A percentile compares a stretch with the other conserved stretches of the same genome.
These are phyloP conservation scores for Tanacetum coccineum DNA, from an alignment of 129 eudicot genomes.

Conservation along the genomic window DNA sequence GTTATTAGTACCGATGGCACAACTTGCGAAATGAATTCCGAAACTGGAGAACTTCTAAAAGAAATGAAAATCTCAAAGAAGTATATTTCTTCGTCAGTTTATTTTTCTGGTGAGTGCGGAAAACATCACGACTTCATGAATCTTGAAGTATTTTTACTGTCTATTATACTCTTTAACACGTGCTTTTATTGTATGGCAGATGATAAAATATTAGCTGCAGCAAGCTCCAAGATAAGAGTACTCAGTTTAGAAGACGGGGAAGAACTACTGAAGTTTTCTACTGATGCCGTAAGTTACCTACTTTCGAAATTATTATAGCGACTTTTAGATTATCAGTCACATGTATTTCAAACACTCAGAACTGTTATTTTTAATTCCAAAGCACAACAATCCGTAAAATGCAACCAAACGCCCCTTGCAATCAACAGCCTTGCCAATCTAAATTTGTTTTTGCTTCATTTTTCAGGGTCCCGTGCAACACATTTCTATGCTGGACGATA, in stretches of 20 bases:
- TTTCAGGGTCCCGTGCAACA: slow-evolving; percentile 39
- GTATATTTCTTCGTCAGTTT: slow-evolving; percentile 34
- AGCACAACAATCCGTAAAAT: background rate
- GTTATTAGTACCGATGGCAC: slow-evolving; percentile 37
- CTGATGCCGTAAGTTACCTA: slow-evolving; percentile 31
- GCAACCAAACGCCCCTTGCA: background rate
- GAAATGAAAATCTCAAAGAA: slow-evolving; percentile 40
- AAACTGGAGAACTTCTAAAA: slow-evolving; percentile 44
- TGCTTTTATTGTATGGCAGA: slow-evolving; percentile 32
- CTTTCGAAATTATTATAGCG: background rate
- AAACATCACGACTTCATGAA: background rate
- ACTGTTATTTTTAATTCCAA: no score
- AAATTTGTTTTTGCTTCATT: background rate
- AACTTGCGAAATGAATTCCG: slow-evolving; percentile 44
- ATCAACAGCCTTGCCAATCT: background rate
- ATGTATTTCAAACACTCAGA: no score
- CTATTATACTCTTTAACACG: background rate
- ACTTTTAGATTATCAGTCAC: background rate
- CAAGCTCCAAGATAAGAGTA: slow-evolving; percentile 33
- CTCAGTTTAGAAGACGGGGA: slow-evolving; percentile 40
- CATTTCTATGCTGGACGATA: slow-evolving; percentile 29
- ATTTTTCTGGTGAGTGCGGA: slow-evolving; percentile 35
- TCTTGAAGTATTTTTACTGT: background rate
- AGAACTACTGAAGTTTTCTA: slow-evolving; percentile 40
- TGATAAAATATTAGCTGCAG: slow-evolving; percentile 44